Conservation (phyloP, 2,329 filamentous ascomycete genomes). For the Fusarium solani-melongenae region DNA sequence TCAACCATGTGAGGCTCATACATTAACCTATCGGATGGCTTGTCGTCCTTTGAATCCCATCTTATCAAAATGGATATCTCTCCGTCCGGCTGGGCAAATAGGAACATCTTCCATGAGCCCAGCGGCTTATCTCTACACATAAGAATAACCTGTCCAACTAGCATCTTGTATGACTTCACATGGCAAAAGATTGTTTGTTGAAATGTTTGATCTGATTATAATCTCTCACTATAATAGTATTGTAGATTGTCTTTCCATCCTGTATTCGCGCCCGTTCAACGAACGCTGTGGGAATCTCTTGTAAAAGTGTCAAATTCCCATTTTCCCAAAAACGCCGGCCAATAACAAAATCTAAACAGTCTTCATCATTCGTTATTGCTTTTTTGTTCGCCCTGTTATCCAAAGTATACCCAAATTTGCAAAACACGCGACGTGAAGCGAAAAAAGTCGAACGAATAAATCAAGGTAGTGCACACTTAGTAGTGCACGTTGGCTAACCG, state of each 20-base stretch:
- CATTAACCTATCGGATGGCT: neutral
- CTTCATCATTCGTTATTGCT: slow-evolving; percentile 26
- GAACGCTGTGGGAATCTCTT: slow-evolving; percentile 12
- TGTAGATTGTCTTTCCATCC: neutral
- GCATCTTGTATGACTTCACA: neutral
- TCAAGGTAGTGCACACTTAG: slow-evolving; percentile 5
- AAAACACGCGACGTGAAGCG: slow-evolving; percentile 1
- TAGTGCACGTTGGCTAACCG: slow-evolving; percentile 40
- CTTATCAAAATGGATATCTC: neutral
- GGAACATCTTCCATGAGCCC: neutral
- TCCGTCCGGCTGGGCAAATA: neutral
- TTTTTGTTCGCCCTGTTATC: slow-evolving; percentile 15
- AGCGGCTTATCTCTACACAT: neutral
- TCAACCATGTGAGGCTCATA: neutral
- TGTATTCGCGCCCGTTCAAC: neutral
- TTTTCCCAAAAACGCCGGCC: slow-evolving; percentile 5
- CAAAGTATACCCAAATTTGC: neutral
- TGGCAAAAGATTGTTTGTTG: neutral
- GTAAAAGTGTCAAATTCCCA: neutral
- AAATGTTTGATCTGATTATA: slow-evolving; percentile 3
- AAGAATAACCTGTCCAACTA: neutral
- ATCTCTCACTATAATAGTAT: neutral
- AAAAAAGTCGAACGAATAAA: neutral
- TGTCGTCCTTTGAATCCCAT: neutral
- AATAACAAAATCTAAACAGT: slow-evolving; percentile 18